A percentile compares a stretch with the other conserved stretches of the same genome.
phyloP scores from a whole-genome alignment of 768 basidiomycete genomes.

The Amanita exitialis region DNA sequence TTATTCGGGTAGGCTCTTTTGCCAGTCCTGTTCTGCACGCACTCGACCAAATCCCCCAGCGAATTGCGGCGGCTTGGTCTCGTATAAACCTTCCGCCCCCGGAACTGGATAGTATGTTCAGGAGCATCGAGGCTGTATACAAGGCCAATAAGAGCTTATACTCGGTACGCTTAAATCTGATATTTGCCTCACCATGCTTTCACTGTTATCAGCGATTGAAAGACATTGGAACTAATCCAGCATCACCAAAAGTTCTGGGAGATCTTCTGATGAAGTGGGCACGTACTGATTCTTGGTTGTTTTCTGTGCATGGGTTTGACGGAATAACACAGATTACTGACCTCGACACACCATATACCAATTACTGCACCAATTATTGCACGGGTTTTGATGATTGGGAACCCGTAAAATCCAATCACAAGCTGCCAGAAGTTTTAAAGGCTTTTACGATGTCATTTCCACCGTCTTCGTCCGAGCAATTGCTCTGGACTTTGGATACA shows the following conservation, averaged over 20 bases:
- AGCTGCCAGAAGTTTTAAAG: conserved; percentile 56
- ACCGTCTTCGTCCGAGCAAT: conserved; percentile 38
- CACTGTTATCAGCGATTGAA: conserved; percentile 67
- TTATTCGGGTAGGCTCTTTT: conserved; percentile 68
- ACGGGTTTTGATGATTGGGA: conserved; percentile 79
- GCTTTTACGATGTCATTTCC: conserved; percentile 60
- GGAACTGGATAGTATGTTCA: conserved; percentile 89
- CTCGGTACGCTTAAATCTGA: conserved; percentile 34
- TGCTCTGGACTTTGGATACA: conserved; percentile 75
- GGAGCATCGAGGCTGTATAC: conserved; percentile 87
- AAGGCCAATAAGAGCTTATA: conserved; percentile 81
- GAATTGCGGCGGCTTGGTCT: conserved; percentile 98
- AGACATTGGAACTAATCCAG: conserved; percentile 88
- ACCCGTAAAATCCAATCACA: conserved; percentile 66
- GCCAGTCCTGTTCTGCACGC: conserved; percentile 1
- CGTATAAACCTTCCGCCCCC: conserved; percentile 87
- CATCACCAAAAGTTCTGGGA: conserved; percentile 87
- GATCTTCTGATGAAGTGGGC: conserved; percentile 98
- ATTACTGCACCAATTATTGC: conserved; percentile 64
- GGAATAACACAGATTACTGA: conserved; percentile 70
- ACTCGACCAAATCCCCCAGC: conserved; percentile 35
- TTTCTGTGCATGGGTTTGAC: background rate
- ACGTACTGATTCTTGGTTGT: conserved; percentile 18
- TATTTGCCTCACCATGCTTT: conserved; percentile 9
- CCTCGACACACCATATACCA: conserved; percentile 76